Percentiles rank a stretch among this genome's conserved stretches.
Evolutionary conservation across 805 yeast genomes (phyloP).

Genomic region (Candida incommunis): DNA sequence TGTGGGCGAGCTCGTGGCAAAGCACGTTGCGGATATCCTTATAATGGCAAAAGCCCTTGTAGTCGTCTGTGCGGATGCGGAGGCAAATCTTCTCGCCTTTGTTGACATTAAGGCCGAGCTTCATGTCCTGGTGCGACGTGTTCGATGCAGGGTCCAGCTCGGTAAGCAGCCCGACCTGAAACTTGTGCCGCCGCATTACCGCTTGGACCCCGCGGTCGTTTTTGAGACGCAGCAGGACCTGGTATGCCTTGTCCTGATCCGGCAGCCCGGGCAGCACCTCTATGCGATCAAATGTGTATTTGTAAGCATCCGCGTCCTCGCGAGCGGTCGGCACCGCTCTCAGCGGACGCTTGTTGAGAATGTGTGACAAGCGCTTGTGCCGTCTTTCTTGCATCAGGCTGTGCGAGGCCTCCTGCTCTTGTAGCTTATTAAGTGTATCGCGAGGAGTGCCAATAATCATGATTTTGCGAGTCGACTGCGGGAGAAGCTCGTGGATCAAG

Average conservation of each 20-base stretch:
- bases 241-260: conserved; percentile 17
- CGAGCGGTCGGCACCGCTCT: conserved; percentile 3
- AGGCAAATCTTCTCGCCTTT: conserved; percentile 22
- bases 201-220: conserved; percentile 23
- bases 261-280: conserved; percentile 20
- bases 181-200: conserved; percentile 22
- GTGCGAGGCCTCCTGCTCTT: conserved; percentile 11
- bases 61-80: conserved; percentile 25
- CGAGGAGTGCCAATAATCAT: conserved; percentile 20
- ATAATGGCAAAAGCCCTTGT: conserved; percentile 24
- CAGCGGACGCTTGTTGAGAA: conserved; percentile 5
- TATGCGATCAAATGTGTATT: conserved; percentile 20
- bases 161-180: conserved; percentile 21
- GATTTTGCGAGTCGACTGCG: conserved; percentile 10
- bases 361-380: neutral
- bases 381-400: conserved; percentile 3
- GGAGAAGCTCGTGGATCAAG: conserved; percentile 6
- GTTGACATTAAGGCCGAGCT: conserved; percentile 23
- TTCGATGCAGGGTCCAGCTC: conserved; percentile 26
- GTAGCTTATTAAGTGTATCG: conserved; percentile 13
- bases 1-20: conserved; percentile 27
- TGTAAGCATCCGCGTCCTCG: conserved; percentile 4
- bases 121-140: conserved; percentile 16
- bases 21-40: conserved; percentile 20
- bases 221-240: conserved; percentile 17